phyloP scores from a whole-genome alignment of 208 protist genomes.

The Trypanosoma theileri region DNA sequence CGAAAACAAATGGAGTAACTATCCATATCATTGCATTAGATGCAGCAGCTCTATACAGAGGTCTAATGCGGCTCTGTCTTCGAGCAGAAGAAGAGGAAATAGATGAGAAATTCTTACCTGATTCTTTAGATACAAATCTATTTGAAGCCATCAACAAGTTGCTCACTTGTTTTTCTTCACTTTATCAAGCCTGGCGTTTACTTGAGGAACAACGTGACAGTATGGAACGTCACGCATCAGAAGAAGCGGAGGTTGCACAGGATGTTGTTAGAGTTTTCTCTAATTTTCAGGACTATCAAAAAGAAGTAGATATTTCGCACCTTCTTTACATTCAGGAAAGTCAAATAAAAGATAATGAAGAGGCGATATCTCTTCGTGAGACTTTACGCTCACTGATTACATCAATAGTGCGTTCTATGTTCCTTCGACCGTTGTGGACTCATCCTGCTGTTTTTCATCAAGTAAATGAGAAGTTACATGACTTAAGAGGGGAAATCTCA shows the following conservation, averaged over 20 bases:
- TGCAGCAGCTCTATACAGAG: conserved; percentile 51
- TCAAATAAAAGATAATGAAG: not conserved
- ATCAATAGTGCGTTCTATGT: conserved; percentile 24
- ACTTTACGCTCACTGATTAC: conserved; percentile 19
- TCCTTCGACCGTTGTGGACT: conserved; percentile 20
- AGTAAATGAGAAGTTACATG: not conserved
- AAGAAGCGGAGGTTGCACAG: conserved; percentile 22
- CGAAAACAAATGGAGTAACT: conserved; percentile 26
- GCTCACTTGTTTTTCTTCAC: conserved; percentile 50
- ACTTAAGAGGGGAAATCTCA: not conserved
- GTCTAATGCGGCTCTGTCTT: conserved; percentile 50
- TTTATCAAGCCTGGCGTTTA: conserved; percentile 35
- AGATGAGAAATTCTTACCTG: conserved; percentile 29
- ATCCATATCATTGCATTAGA: conserved; percentile 54
- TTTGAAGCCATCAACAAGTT: conserved; percentile 51
- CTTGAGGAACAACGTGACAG: conserved; percentile 12
- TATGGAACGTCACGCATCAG: not conserved
- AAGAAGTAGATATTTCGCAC: conserved; percentile 69
- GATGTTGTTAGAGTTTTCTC: conserved; percentile 36
- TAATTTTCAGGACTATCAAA: conserved; percentile 46
- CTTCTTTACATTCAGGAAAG: conserved; percentile 49
- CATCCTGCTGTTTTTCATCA: conserved; percentile 29
- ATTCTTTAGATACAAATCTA: conserved; percentile 44
- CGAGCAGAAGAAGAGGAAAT: not conserved
- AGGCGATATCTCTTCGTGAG: conserved; percentile 1